Evolutionary conservation across 1,139 yeast species (phyloP), one percentile per base, ranked within the genome.

Genomic region (Protomyces arabidopsidicola): DNA sequence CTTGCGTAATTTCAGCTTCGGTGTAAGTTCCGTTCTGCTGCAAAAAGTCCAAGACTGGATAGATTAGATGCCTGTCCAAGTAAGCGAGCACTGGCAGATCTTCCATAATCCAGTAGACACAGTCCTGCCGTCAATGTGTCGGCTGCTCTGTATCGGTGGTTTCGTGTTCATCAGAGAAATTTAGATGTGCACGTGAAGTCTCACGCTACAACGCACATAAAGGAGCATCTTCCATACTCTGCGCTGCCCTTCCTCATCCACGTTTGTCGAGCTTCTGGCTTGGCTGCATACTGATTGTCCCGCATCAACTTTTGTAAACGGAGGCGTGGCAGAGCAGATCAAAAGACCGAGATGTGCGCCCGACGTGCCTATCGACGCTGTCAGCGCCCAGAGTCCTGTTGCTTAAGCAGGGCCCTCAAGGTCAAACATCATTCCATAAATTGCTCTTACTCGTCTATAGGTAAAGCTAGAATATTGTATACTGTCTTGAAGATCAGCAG

Each of bases 31-130:
- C 77, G 65, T 78, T 80, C 59, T 73, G 68, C 55, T 78, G 76
- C 57, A 81, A 74, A 63, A 79, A 79, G 70, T 82, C 85, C 42
- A 82, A 72, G 67, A 84, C 73, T 53, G 84, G 84, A 68, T 79
- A 82, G 65, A 80, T 76, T 71, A 84, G 74, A 69, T 83, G 86
- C 69, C 86, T 79, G 72, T 84, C 88, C 70, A 84, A 74, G 70
- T 82, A 83, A 55, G 82, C 83, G 69, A 81, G 74, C 68, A 83
- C 73, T n/a, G 48, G 48, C 20, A 42, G 18, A 24, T 42, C 48
- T 12, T 42, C 24, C 48, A 42, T 42, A 10, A 20, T 36, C 42
- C 31, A 6, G 42, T 36, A 3, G 42, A 36, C 42, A 14, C 42
- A n/a, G 16, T 36, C 42, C 4, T 27, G 31, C 31, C 31, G 4